phyloP scores from a whole-genome alignment of 106 monocot species.

The Phalaenopsis aphrodite region DNA sequence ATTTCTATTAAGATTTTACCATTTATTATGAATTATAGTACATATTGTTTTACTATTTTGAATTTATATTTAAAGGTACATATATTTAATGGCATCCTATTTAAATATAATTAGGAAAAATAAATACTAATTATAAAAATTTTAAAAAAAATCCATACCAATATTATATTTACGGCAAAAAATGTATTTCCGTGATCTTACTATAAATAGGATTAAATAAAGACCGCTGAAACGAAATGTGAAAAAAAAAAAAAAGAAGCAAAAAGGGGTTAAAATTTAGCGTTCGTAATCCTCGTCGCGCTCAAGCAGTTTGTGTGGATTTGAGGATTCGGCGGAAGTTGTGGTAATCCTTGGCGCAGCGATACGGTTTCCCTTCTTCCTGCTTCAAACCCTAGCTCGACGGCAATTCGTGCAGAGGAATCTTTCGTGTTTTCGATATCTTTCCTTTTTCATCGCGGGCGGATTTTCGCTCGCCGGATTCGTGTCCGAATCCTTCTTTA shows the following conservation, averaged over 20 bases:
- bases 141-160: too few relatives aligned
- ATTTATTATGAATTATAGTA: too few relatives aligned
- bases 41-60: too few relatives aligned
- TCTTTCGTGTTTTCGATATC: not conserved
- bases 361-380: not conserved
- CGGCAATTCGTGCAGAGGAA: not conserved
- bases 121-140: too few relatives aligned
- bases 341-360: constrained; percentile 7
- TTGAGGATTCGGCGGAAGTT: not conserved
- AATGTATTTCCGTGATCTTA: not conserved
- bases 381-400: constrained; percentile 3
- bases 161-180: not conserved
- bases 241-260: not conserved
- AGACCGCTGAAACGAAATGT: not conserved
- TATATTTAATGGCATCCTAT: too few relatives aligned
- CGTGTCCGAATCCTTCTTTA: constrained; percentile 1
- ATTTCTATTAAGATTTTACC: too few relatives aligned
- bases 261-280: not conserved
- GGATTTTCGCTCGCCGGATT: not conserved
- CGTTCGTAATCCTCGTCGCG: constrained; percentile 5
- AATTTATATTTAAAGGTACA: too few relatives aligned
- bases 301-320: constrained; percentile 8
- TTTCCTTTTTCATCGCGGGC: not conserved
- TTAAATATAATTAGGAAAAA: too few relatives aligned
- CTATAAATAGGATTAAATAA: not conserved